Evolutionary conservation across 2,329 filamentous ascomycete genomes (phyloP).

Genomic region (Chrysosporium keratinophilum): DNA sequence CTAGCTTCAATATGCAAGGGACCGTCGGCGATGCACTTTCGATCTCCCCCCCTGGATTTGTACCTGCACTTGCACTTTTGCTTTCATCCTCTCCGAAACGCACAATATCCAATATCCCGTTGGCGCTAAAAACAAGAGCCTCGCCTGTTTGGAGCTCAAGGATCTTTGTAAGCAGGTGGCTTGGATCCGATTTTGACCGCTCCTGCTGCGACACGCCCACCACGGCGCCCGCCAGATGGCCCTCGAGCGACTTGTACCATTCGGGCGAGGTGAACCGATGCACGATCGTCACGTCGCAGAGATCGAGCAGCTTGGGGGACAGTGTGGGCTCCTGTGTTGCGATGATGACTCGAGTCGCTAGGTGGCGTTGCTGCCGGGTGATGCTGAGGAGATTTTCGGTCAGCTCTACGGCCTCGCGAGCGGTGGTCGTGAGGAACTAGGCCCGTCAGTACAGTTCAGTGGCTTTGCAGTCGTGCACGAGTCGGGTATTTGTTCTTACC

Average conservation of each 20-base stretch:
- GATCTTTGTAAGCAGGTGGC: constrained; percentile 37
- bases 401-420: constrained; percentile 46
- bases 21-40: not conserved
- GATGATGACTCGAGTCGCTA: constrained; percentile 56
- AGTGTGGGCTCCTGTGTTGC: constrained; percentile 70
- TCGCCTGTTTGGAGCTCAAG: constrained; percentile 41
- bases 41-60: not conserved
- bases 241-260: constrained; percentile 45
- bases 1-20: constrained; percentile 16
- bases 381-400: constrained; percentile 53
- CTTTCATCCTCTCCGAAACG: not conserved
- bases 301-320: constrained; percentile 55
- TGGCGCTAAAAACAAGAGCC: constrained; percentile 42
- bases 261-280: constrained; percentile 60
- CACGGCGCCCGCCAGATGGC: constrained; percentile 40
- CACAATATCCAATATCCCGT: constrained; percentile 32
- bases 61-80: constrained; percentile 5
- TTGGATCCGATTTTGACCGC: constrained; percentile 17
- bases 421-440: constrained; percentile 49
- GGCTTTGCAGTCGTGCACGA: no score
- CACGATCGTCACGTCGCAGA: constrained; percentile 61
- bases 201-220: constrained; percentile 18
- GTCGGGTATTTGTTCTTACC: constrained; percentile 26
- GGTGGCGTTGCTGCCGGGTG: constrained; percentile 62
- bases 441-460: not conserved